Evolutionary conservation across 257 asterid species (phyloP).

Genomic region (Hygrophila difformis): DNA sequence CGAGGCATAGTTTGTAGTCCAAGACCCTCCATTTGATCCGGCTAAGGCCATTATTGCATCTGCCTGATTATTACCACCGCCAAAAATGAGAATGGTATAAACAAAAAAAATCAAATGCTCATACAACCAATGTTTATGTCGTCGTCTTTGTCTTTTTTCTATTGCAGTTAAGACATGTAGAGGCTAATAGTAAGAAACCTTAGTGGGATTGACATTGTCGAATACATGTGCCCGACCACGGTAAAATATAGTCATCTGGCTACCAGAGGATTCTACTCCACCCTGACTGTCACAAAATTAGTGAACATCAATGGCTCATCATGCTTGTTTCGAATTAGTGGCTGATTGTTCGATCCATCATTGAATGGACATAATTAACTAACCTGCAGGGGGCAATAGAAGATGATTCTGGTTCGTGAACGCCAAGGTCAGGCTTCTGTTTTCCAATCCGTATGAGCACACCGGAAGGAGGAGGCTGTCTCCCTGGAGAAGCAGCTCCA

Average conservation of each 20-base stretch:
- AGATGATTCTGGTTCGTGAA: conserved; percentile 60
- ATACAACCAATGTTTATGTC: too few species aligned
- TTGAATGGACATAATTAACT: neutral
- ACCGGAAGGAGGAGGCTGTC: conserved; percentile 64
- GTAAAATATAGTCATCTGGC: conserved; percentile 91
- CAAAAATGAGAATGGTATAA: neutral
- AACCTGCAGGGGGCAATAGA: conserved; percentile 48
- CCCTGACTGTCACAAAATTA: conserved; percentile 47
- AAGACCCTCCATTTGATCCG: conserved; percentile 82
- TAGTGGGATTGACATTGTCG: conserved; percentile 77
- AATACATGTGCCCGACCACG: conserved; percentile 95
- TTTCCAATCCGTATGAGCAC: conserved; percentile 45
- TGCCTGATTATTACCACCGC: conserved; percentile 42
- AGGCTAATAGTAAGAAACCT: too few species aligned
- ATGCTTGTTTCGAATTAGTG: too few species aligned
- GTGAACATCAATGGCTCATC: neutral
- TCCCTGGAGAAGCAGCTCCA: conserved; percentile 42
- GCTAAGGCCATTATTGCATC: conserved; percentile 86
- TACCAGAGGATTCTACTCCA: conserved; percentile 38
- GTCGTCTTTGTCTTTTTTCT: too few species aligned
- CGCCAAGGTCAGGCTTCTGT: conserved; percentile 36
- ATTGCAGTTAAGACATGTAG: too few species aligned
- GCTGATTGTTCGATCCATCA: too few species aligned
- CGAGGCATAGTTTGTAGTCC: conserved; percentile 69
- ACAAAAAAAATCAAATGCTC: too few species aligned